Base-by-base conservation (phyloP, 2,329 filamentous ascomycete species). In the Paecilomyces sp. region DNA sequence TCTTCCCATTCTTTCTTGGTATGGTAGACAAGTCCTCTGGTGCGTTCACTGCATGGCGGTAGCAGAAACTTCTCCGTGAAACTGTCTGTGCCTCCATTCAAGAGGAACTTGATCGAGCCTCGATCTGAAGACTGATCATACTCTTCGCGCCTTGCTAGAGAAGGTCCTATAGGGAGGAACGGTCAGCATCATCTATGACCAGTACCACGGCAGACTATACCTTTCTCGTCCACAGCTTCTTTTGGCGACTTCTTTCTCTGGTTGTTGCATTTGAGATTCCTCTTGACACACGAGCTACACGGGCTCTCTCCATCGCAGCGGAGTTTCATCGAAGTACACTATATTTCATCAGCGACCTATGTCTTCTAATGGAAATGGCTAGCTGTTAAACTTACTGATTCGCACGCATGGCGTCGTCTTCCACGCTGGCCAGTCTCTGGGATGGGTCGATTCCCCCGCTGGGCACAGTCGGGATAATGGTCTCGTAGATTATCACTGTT, bases 301-400 rank as follows among this genome's bases (percentile, higher is more conserved):
- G 78, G 78, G 57, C 66, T 75, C 33, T 68, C 64, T 9, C 78
- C 78, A 62, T 80, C 77, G 63, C 78, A 80, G 12, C 78, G 77
- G 18, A 80, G 70, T 61, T 80, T 80, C 74, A 79, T 79, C 24
- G 74, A 70, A 15, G 76, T 79, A 62, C 78, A 80, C 77, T 79
- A 61, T 47, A 54, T 55, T 53, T 5, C 24, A 47, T 59, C 31
- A 57, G 57, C 28, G 5, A 55, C 24, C 7, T 28, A 28, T 52
- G 11, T 22, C 47, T 55, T 30, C 52, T 33, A 54, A 28, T 30
- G 5, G 15, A 13, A n/a, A 36, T 7, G 9, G 3, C 4, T 3
- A 52, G 54, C 6, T 25, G 13, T 15, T 33, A 56, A 22, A 69
- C 72, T 65, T 67, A 75, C 77, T 34, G 77, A 77, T 71, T 78